Evolutionary conservation across 257 asterid genomes (phyloP).

Genomic region (Solanum dulcamara): DNA sequence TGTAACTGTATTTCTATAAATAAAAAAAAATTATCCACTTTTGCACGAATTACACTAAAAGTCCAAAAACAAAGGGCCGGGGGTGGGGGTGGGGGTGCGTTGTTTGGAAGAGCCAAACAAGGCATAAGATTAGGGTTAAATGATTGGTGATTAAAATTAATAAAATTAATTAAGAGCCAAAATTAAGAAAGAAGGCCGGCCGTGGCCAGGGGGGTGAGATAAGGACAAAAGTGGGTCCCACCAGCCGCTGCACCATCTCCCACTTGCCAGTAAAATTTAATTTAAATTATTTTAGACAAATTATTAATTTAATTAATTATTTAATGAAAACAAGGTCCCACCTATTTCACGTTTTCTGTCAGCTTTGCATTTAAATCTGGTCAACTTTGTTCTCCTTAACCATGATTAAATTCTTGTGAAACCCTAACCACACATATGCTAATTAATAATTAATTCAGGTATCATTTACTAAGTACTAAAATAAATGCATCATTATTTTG

Average conservation of each 20-base stretch:
- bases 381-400: slow-evolving; percentile 9
- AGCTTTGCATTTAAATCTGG: neutral
- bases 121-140: neutral
- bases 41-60: neutral
- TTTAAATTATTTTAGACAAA: neutral
- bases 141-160: neutral
- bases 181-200: slow-evolving; percentile 12
- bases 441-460: neutral
- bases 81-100: neutral
- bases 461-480: neutral
- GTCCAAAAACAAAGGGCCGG: neutral
- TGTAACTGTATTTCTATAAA: neutral
- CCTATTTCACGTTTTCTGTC: neutral
- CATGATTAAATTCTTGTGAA: slow-evolving; percentile 4
- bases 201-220: slow-evolving; percentile 14
- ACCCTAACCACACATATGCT: neutral
- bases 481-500: neutral
- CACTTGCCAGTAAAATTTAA: slow-evolving; percentile 2
- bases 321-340: neutral
- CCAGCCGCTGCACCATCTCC: slow-evolving; percentile 14
- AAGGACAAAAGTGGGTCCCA: slow-evolving; percentile 20
- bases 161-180: neutral
- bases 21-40: neutral
- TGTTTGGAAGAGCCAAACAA: neutral
- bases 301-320: neutral